phyloP scores from a whole-genome alignment of 169 alveolate genomes.

The Neospora caninum region DNA sequence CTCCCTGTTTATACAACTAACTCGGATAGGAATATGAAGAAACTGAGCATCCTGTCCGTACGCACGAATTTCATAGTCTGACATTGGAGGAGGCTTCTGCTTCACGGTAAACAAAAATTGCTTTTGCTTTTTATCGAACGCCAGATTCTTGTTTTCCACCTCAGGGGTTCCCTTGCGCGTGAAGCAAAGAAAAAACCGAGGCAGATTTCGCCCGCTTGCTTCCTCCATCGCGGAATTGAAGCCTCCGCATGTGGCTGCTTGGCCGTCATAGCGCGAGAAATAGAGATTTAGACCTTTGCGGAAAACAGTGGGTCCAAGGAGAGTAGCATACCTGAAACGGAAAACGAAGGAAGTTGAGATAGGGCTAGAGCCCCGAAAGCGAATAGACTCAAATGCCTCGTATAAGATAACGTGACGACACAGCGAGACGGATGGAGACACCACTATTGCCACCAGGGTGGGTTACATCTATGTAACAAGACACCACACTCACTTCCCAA shows the following conservation, averaged over 20 bases:
- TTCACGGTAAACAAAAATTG: constrained; percentile 77
- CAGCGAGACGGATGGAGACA: too few relatives aligned
- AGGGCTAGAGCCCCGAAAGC: too few relatives aligned
- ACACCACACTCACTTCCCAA: too few relatives aligned
- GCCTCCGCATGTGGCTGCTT: constrained; percentile 93
- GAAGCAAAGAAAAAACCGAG: constrained; percentile 90
- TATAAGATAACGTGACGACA: too few relatives aligned
- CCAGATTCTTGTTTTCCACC: constrained; percentile 65
- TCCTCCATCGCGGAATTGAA: constrained; percentile 90
- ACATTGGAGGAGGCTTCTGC: constrained; percentile 71
- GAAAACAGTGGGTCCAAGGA: constrained; percentile 90
- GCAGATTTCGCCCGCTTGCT: constrained; percentile 79
- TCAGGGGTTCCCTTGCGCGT: constrained; percentile 74
- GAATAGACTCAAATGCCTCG: too few relatives aligned
- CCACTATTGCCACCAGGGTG: too few relatives aligned
- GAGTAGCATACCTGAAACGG: constrained; percentile 78
- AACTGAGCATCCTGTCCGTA: constrained; percentile 79
- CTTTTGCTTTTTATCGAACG: constrained; percentile 69
- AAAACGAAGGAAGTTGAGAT: too few relatives aligned
- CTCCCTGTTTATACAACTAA: constrained; percentile 82
- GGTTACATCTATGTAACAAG: too few relatives aligned
- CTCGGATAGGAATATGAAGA: constrained; percentile 85
- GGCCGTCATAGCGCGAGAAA: constrained; percentile 86
- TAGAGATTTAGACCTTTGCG: constrained; percentile 90
- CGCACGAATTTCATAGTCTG: neutral